Percentiles rank a stretch among this genome's conserved stretches.
These are phyloP conservation scores for Diutina sp. DNA, from an alignment of 1,139 yeast species.

Conservation along the genomic window DNA sequence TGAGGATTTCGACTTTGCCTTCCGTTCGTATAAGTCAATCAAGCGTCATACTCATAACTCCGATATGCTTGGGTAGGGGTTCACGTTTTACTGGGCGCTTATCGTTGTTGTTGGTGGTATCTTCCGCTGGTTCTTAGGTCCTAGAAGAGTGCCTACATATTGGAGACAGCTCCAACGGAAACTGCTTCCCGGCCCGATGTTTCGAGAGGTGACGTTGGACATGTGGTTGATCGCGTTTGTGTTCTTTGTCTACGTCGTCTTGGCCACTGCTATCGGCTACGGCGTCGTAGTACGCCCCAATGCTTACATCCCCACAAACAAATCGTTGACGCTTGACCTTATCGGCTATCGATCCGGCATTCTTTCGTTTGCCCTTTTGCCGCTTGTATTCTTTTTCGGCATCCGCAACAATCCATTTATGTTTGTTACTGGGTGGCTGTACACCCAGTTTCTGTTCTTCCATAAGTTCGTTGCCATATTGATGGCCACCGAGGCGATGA, in stretches of 20 bases:
- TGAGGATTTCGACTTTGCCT: neutral
- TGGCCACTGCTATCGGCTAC: conserved; percentile 7
- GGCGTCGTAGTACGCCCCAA: conserved; percentile 6
- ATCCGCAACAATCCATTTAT: conserved; percentile 8
- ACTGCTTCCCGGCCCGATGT: conserved; percentile 3
- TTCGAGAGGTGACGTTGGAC: conserved; percentile 5
- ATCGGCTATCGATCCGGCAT: conserved; percentile 8
- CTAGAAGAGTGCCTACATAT: conserved; percentile 5
- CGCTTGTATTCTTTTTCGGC: conserved; percentile 7
- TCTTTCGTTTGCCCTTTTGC: conserved; percentile 8
- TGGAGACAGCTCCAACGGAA: conserved; percentile 4
- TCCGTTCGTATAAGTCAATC: conserved; percentile 5
- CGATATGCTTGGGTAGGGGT: conserved; percentile 9
- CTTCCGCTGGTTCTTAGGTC: conserved; percentile 4
- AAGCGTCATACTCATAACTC: conserved; percentile 7
- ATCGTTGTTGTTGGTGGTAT: conserved; percentile 5
- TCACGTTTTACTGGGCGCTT: conserved; percentile 7
- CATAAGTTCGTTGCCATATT: conserved; percentile 7
- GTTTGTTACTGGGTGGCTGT: conserved; percentile 7
- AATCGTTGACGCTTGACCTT: conserved; percentile 7
- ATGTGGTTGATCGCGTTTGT: conserved; percentile 4
- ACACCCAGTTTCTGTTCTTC: conserved; percentile 5
- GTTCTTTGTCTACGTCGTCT: conserved; percentile 6
- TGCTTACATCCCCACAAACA: conserved; percentile 5
- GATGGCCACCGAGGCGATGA: conserved; percentile 7